phyloP scores from a whole-genome alignment of 2,329 filamentous ascomycete species.

The Madurella mycetomatis region DNA sequence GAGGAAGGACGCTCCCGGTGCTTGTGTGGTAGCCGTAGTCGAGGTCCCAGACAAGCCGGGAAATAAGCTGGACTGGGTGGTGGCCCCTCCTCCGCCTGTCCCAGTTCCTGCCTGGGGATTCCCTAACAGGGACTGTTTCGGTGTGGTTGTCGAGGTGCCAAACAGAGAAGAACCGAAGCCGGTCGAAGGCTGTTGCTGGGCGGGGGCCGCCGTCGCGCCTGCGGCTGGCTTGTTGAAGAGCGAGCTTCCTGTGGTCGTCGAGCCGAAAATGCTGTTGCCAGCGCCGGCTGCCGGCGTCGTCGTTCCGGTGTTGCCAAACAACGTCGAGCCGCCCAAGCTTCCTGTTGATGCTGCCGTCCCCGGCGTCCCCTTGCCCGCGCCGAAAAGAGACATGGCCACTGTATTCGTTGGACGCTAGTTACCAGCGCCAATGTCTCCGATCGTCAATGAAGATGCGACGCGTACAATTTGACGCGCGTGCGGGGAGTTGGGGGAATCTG shows the following conservation, averaged over 20 bases:
- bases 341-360: slow-evolving; percentile 14
- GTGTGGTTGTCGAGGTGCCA: slow-evolving; percentile 15
- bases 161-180: slow-evolving; percentile 11
- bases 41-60: slow-evolving; percentile 2
- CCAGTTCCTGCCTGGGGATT: not conserved
- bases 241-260: slow-evolving; percentile 12
- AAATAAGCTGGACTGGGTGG: too few species aligned
- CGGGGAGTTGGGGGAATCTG: not conserved
- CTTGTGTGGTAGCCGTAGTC: slow-evolving; percentile 8
- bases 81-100: too few species aligned
- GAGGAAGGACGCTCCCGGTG: slow-evolving; percentile 8
- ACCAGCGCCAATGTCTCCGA: not conserved
- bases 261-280: slow-evolving; percentile 18
- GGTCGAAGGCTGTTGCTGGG: not conserved
- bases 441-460: not conserved
- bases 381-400: slow-evolving; percentile 19
- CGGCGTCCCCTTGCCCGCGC: slow-evolving; percentile 15
- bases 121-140: slow-evolving; percentile 22
- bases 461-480: slow-evolving; percentile 13
- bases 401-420: not conserved
- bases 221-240: slow-evolving; percentile 4
- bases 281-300: slow-evolving; percentile 2
- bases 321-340: not conserved
- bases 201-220: not conserved
- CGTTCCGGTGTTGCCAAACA: slow-evolving; percentile 17